These are phyloP conservation scores for Wickerhamomyces sp. DNA, from an alignment of 1,139 yeast species.

Conservation along the genomic window DNA sequence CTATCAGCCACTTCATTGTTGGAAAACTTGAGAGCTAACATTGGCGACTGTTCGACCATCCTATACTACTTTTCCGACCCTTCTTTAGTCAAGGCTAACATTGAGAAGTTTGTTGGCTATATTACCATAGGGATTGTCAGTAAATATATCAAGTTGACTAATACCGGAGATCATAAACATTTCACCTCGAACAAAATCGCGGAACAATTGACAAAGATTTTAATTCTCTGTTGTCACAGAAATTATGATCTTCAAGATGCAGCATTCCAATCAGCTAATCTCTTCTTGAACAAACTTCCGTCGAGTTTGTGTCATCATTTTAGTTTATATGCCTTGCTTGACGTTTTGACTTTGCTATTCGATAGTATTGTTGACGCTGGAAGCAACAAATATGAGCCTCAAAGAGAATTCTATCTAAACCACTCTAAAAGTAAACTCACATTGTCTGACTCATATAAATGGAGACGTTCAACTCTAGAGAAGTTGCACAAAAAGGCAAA, in stretches of 20 bases:
- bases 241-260: constrained; percentile 71
- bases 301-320: constrained; percentile 72
- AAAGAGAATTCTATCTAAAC: constrained; percentile 60
- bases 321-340: constrained; percentile 75
- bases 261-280: constrained; percentile 76
- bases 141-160: constrained; percentile 43
- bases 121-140: constrained; percentile 59
- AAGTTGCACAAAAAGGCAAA: constrained; percentile 56
- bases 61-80: constrained; percentile 84
- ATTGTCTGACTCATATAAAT: constrained; percentile 72
- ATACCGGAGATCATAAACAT: constrained; percentile 22
- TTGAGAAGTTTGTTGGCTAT: constrained; percentile 65
- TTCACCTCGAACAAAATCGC: constrained; percentile 63
- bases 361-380: constrained; percentile 86
- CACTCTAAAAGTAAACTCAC: constrained; percentile 56
- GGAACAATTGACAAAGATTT: constrained; percentile 62
- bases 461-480: constrained; percentile 68
- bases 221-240: constrained; percentile 75
- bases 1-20: constrained; percentile 76
- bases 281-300: constrained; percentile 66
- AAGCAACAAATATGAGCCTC: constrained; percentile 79
- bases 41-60: constrained; percentile 77
- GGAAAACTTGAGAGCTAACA: constrained; percentile 72
- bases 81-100: constrained; percentile 53
- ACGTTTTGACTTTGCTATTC: constrained; percentile 71